Conservation (phyloP, 1,284 basidiomycete species). For the Cutaneotrichosporon arboriforme region DNA sequence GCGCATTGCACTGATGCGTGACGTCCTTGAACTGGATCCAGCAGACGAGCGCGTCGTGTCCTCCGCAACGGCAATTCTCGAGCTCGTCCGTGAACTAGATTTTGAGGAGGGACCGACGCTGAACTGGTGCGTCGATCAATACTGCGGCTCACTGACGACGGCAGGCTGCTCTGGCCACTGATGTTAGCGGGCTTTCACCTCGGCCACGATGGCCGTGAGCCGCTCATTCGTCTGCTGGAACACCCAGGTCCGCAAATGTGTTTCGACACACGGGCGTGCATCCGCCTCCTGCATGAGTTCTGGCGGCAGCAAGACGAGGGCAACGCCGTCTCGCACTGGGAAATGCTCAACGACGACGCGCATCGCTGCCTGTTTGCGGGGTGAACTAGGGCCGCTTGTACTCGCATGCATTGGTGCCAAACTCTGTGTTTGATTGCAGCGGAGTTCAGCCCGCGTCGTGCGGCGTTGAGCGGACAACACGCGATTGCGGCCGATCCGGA, state of each 20-base stretch:
- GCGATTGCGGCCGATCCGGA: no score
- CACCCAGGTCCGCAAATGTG: conserved; percentile 40
- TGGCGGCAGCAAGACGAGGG: conserved; percentile 24
- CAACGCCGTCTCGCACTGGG: conserved; percentile 16
- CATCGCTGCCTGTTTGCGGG: conserved; percentile 18
- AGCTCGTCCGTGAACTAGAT: conserved; percentile 33
- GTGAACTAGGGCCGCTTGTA: no score
- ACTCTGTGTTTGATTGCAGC: no score
- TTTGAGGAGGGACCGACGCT: conserved; percentile 23
- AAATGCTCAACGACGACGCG: conserved; percentile 6
- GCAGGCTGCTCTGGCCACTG: conserved; percentile 45
- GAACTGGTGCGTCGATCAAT: conserved; percentile 30
- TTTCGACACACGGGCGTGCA: conserved; percentile 35
- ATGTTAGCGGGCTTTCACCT: conserved; percentile 40
- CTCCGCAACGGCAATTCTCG: conserved; percentile 32
- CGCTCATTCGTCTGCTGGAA: conserved; percentile 31
- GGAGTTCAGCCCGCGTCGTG: no score
- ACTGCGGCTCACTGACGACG: background rate
- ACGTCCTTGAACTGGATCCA: conserved; percentile 33
- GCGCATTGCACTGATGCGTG: conserved; percentile 32
- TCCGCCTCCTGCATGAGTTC: conserved; percentile 24
- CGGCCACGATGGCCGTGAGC: conserved; percentile 21
- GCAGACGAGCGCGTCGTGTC: conserved; percentile 31
- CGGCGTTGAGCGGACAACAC: no score
- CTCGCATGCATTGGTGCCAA: no score